phyloP scores from a whole-genome alignment of 78 protist species.

The Planoprotostelium fungivorum region DNA sequence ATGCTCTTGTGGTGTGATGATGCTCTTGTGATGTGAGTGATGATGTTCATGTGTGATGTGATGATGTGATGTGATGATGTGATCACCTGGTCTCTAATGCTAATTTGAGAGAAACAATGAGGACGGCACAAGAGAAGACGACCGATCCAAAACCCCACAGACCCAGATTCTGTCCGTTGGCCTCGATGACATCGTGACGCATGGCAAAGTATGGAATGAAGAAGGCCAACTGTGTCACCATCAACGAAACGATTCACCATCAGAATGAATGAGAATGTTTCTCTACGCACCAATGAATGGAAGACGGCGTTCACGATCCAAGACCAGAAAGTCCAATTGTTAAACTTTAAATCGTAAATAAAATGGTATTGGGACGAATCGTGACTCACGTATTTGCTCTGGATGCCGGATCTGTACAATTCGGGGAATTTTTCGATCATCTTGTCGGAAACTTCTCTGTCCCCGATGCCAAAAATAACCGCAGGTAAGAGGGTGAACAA shows the following conservation, averaged over 20 bases:
- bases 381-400: constrained; percentile 1
- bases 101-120: constrained; percentile 41
- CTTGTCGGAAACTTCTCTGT: constrained; percentile 43
- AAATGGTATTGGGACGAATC: neutral
- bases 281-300: constrained; percentile 25
- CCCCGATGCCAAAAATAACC: constrained; percentile 45
- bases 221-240: constrained; percentile 1
- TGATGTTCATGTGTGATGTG: no score
- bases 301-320: constrained; percentile 41
- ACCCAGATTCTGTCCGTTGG: constrained; percentile 29
- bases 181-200: constrained; percentile 19
- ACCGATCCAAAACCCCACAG: constrained; percentile 50
- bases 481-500: constrained; percentile 67
- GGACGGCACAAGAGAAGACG: constrained; percentile 29
- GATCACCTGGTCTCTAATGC: constrained; percentile 31
- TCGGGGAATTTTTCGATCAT: constrained; percentile 18
- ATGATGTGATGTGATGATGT: no score
- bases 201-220: constrained; percentile 6
- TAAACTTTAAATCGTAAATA: constrained; percentile 26
- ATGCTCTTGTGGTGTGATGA: no score
- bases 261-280: neutral
- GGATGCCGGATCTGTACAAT: constrained; percentile 52
- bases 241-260: neutral
- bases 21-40: no score
- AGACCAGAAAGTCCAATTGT: constrained; percentile 38